Conservation (phyloP, 2,329 filamentous ascomycete species). For the Aureobasidium lini region DNA sequence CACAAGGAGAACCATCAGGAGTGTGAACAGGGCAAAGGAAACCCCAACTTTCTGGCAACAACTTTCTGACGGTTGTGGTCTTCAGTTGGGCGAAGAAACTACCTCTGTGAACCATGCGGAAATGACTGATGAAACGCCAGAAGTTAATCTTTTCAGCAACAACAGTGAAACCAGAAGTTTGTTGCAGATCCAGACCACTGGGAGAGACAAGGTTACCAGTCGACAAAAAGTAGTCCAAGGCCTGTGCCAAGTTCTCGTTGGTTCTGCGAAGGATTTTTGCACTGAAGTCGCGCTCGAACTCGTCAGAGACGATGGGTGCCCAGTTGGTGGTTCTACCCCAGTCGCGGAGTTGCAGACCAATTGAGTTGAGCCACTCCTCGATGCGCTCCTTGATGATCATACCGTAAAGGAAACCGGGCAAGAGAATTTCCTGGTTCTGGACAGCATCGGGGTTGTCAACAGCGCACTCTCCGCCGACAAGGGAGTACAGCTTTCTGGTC, state of each 20-base stretch:
- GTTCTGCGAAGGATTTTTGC: constrained; percentile 69
- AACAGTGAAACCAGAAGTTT: constrained; percentile 89
- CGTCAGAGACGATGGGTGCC: constrained; percentile 61
- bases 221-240: constrained; percentile 89
- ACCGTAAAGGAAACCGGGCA: constrained; percentile 88
- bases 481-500: constrained; percentile 87
- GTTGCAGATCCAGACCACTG: constrained; percentile 87
- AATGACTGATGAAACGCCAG: constrained; percentile 95
- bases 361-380: constrained; percentile 77
- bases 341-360: constrained; percentile 38
- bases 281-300: constrained; percentile 74
- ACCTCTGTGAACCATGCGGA: constrained; percentile 97
- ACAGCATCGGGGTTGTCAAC: constrained; percentile 95
- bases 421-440: constrained; percentile 88
- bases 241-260: constrained; percentile 81
- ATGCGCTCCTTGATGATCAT: constrained; percentile 93
- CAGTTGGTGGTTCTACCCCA: constrained; percentile 47
- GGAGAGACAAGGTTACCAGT: constrained; percentile 90
- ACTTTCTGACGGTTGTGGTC: constrained; percentile 91
- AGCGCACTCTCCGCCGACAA: constrained; percentile 86
- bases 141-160: constrained; percentile 99
- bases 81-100: constrained; percentile 98
- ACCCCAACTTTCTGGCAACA: constrained; percentile 94
- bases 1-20: constrained; percentile 90
- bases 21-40: constrained; percentile 97